Conservation (phyloP, 768 basidiomycete species). For the Coprinopsis sp. region DNA sequence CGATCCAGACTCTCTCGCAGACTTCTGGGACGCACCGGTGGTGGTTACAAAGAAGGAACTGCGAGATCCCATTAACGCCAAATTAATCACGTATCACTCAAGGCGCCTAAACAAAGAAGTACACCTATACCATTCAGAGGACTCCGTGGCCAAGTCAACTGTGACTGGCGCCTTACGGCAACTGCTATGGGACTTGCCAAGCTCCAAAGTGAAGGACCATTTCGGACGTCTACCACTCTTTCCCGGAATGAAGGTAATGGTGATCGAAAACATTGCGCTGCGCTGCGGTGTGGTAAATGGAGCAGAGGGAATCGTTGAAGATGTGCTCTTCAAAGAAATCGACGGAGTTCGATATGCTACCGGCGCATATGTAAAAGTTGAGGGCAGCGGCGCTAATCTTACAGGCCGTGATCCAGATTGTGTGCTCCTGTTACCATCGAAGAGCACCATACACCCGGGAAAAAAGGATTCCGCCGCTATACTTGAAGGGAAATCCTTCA, state of each 20-base stretch:
- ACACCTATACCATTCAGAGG: slow-evolving; percentile 1
- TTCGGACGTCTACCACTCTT: slow-evolving; percentile 15
- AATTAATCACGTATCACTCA: slow-evolving; percentile 6
- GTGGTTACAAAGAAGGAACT: slow-evolving; percentile 15
- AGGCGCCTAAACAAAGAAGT: not conserved
- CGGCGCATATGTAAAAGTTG: slow-evolving; percentile 9
- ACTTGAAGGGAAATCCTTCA: not conserved
- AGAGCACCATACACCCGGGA: not conserved
- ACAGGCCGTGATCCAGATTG: slow-evolving; percentile 4
- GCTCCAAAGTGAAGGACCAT: not conserved
- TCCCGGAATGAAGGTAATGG: slow-evolving; percentile 17
- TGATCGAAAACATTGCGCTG: slow-evolving; percentile 16
- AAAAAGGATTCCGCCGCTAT: not conserved
- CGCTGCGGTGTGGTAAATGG: slow-evolving; percentile 14
- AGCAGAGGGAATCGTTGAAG: slow-evolving; percentile 11
- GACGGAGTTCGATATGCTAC: not conserved
- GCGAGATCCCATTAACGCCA: slow-evolving; percentile 11
- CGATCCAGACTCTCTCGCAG: not conserved
- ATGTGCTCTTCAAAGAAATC: slow-evolving; percentile 10
- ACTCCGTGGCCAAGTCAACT: not conserved
- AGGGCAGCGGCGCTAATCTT: not conserved
- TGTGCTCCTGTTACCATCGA: slow-evolving; percentile 10
- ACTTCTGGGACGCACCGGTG: slow-evolving; percentile 14
- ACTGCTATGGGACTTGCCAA: slow-evolving; percentile 7
- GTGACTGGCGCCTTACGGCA: not conserved